Percentiles rank a stretch among this genome's conserved stretches.
Conservation (phyloP, 495 filamentous ascomycete species). For the Wilcoxina mikolae region DNA sequence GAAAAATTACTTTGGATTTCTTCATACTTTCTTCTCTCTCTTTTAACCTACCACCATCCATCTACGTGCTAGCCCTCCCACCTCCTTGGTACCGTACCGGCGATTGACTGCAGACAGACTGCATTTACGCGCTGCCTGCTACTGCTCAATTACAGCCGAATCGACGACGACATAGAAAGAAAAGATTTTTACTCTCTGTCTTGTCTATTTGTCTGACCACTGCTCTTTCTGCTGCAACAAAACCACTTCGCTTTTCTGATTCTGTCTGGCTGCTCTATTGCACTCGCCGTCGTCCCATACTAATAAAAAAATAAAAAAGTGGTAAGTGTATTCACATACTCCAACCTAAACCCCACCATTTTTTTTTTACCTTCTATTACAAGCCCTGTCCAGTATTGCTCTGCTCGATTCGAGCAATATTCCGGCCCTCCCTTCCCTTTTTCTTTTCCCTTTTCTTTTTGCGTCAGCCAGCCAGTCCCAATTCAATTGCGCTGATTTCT, state of each 20-base stretch:
- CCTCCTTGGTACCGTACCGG: neutral
- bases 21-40: too few species aligned
- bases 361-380: neutral
- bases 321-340: neutral
- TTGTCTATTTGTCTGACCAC: neutral
- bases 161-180: neutral
- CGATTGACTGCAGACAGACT: neutral
- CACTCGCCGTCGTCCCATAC: neutral
- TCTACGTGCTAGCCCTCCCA: too few species aligned
- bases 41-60: too few species aligned
- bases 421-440: neutral
- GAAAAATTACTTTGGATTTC: too few species aligned
- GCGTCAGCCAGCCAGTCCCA: conserved; percentile 1
- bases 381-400: neutral
- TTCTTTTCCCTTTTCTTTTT: conserved; percentile 1
- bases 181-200: neutral
- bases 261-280: neutral
- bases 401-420: neutral
- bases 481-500: conserved; percentile 9
- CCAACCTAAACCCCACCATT: neutral
- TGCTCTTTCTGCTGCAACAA: neutral
- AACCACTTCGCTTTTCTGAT: neutral
- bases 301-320: neutral
- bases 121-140: neutral
- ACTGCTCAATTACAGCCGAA: neutral